Evolutionary conservation across 495 filamentous ascomycete species (phyloP).

Genomic region (Aspergillus carlsbadensis): DNA sequence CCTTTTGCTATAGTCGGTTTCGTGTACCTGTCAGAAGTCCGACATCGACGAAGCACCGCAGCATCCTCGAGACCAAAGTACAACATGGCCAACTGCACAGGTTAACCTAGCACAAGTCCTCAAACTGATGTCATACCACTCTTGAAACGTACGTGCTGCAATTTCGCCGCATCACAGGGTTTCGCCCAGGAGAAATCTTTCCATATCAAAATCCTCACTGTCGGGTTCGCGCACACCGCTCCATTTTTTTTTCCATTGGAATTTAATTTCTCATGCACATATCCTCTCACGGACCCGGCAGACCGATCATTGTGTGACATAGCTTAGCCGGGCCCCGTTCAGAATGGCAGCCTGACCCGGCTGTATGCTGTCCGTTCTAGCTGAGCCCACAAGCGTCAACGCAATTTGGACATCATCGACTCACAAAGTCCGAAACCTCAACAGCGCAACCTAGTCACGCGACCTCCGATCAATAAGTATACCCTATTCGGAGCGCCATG

Average conservation of each 20-base stretch:
- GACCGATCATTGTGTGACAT: conserved; percentile 3
- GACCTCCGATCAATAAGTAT: not conserved
- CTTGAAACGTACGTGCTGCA: not conserved
- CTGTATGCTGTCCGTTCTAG: conserved; percentile 6
- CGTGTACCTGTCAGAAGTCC: not conserved
- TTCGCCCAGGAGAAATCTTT: not conserved
- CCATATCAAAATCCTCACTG: conserved; percentile 5
- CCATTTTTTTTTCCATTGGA: conserved; percentile 3
- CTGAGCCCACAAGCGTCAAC: conserved; percentile 3
- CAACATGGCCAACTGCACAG: not conserved
- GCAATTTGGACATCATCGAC: not conserved
- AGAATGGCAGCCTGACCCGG: conserved; percentile 1
- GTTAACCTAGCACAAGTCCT: not conserved
- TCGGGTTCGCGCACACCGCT: conserved; percentile 23
- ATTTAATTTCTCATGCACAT: conserved; percentile 5
- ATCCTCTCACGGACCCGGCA: not conserved
- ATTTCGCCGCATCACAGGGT: not conserved
- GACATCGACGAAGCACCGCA: not conserved
- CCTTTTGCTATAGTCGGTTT: not conserved
- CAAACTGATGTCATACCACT: conserved; percentile 1
- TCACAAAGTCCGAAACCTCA: not conserved
- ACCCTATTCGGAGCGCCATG: not conserved
- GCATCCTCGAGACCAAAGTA: conserved; percentile 3
- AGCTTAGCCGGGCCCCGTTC: not conserved
- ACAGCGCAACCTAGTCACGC: conserved; percentile 1